These are phyloP conservation scores for Lasiosphaeris hirsuta DNA, from an alignment of 495 filamentous ascomycete species.

Conservation along the genomic window DNA sequence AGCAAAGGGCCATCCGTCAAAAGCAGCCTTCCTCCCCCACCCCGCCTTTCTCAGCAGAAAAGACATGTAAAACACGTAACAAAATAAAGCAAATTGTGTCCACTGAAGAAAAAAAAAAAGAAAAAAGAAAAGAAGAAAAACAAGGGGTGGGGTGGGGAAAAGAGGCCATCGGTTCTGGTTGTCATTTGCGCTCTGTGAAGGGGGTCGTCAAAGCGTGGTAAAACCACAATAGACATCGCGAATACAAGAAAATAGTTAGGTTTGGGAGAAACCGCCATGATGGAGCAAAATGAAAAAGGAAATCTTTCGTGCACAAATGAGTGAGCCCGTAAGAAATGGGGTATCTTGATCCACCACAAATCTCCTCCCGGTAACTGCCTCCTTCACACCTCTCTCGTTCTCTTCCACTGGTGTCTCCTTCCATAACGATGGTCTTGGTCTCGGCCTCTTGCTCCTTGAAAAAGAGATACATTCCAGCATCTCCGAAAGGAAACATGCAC, in stretches of 20 bases:
- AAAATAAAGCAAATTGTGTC: too few species aligned
- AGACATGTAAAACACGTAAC: too few species aligned
- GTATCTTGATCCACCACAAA: slow-evolving; percentile 32
- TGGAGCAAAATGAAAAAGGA: slow-evolving; percentile 7
- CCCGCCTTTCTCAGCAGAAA: too few species aligned
- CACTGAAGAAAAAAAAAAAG: too few species aligned
- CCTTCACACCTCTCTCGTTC: slow-evolving; percentile 1
- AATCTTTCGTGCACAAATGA: slow-evolving; percentile 24
- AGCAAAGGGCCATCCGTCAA: too few species aligned
- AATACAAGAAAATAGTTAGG: slow-evolving; percentile 9
- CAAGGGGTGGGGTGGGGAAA: too few species aligned
- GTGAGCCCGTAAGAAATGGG: slow-evolving; percentile 20
- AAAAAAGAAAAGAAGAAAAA: too few species aligned
- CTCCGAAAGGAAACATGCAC: too few species aligned
- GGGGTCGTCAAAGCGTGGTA: neutral
- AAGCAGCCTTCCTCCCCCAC: too few species aligned
- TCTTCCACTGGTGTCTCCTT: neutral
- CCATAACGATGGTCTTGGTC: neutral
- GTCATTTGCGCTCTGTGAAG: too few species aligned
- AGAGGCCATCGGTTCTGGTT: too few species aligned
- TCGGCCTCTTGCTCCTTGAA: neutral
- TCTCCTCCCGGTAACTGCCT: slow-evolving; percentile 5
- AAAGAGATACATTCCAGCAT: too few species aligned
- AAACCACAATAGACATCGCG: slow-evolving; percentile 6
- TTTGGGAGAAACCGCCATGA: neutral